Evolutionary conservation across 1,284 basidiomycete genomes (phyloP).

Genomic region (Singerocomus rubriflavus): DNA sequence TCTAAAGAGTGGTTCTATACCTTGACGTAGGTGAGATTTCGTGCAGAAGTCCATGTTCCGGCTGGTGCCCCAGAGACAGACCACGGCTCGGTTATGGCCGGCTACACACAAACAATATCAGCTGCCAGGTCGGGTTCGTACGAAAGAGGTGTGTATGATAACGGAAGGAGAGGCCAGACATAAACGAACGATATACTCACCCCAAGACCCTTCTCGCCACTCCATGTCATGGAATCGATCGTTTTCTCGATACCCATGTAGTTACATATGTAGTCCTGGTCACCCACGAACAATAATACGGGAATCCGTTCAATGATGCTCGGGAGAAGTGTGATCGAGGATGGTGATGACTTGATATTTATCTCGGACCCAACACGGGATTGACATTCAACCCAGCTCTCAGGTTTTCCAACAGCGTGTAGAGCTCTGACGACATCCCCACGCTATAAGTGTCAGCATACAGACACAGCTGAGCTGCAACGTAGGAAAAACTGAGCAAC

Average conservation of each 20-base stretch:
- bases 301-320: constrained; percentile 75
- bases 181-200: constrained; percentile 46
- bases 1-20: constrained; percentile 33
- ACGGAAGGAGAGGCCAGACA: neutral
- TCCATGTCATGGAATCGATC: constrained; percentile 85
- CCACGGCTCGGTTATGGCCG: constrained; percentile 77
- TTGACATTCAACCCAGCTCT: constrained; percentile 90
- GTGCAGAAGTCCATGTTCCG: constrained; percentile 86
- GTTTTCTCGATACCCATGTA: constrained; percentile 87
- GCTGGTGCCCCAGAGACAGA: constrained; percentile 73
- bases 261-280: constrained; percentile 97
- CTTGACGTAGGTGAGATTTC: constrained; percentile 94
- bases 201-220: constrained; percentile 79
- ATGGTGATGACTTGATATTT: constrained; percentile 53
- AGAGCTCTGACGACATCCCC: constrained; percentile 79
- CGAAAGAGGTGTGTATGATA: neutral
- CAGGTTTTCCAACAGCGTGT: constrained; percentile 77
- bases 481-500: neutral
- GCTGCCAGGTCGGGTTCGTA: neutral
- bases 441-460: constrained; percentile 45
- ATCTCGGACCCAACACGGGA: constrained; percentile 67
- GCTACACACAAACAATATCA: constrained; percentile 41
- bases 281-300: constrained; percentile 91
- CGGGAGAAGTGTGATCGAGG: constrained; percentile 80
- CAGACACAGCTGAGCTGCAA: neutral